Percentiles rank a stretch among this genome's conserved stretches.
phyloP scores from a whole-genome alignment of 2,329 filamentous ascomycete species.

The Colletotrichum chrysophilum region DNA sequence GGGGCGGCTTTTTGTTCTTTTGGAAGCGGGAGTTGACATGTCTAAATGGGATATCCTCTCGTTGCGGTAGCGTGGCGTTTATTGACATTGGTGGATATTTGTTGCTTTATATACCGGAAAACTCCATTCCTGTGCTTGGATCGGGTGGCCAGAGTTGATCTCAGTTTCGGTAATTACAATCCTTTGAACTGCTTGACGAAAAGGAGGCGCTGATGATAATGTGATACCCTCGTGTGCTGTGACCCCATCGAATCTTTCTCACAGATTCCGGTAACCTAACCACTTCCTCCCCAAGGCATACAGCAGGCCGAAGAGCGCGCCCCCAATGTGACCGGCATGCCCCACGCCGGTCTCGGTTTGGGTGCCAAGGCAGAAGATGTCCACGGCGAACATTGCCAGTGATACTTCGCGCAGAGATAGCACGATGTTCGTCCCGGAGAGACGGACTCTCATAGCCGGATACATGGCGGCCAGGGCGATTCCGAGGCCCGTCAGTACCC shows the following conservation, averaged over 20 bases:
- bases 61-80: conserved; percentile 7
- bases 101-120: background rate
- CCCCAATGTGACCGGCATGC: conserved; percentile 11
- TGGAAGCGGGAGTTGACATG: background rate
- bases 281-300: conserved; percentile 5
- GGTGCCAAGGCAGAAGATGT: conserved; percentile 2
- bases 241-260: background rate
- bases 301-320: conserved; percentile 8
- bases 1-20: background rate
- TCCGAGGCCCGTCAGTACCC: conserved; percentile 2
- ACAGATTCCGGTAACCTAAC: background rate
- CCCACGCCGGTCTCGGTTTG: conserved; percentile 8
- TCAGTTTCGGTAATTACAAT: background rate
- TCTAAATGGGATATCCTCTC: background rate
- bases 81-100: background rate
- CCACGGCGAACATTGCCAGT: conserved; percentile 8
- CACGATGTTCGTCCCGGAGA: conserved; percentile 1
- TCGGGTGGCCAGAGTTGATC: conserved; percentile 16
- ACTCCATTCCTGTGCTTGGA: background rate
- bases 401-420: background rate
- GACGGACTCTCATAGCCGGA: conserved; percentile 1
- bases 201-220: background rate
- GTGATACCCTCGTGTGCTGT: background rate
- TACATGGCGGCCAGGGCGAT: conserved; percentile 11
- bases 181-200: background rate